These are phyloP conservation scores for Lodderomyces beijingensis DNA, from an alignment of 1,139 yeast species.

Conservation along the genomic window DNA sequence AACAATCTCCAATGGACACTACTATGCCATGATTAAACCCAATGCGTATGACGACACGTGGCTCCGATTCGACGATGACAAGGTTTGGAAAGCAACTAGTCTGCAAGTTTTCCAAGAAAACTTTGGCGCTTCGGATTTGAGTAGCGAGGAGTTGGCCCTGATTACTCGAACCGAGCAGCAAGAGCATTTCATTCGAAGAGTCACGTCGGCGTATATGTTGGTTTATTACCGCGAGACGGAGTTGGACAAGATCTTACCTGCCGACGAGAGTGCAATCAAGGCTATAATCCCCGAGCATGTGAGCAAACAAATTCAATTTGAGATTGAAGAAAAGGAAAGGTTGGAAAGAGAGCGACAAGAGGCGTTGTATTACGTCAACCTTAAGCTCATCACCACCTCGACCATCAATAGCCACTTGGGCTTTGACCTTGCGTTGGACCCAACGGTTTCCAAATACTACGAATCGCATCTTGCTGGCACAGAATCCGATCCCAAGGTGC, in stretches of 20 bases:
- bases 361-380: constrained; percentile 66
- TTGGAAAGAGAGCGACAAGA: constrained; percentile 70
- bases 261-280: constrained; percentile 42
- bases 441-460: constrained; percentile 39
- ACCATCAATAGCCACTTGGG: constrained; percentile 63
- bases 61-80: constrained; percentile 94
- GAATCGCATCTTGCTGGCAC: constrained; percentile 45
- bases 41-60: constrained; percentile 57
- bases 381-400: constrained; percentile 49
- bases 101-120: constrained; percentile 88
- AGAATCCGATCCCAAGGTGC: constrained; percentile 45
- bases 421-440: constrained; percentile 72
- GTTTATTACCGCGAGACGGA: constrained; percentile 77
- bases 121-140: constrained; percentile 71
- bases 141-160: constrained; percentile 43
- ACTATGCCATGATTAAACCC: constrained; percentile 91
- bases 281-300: constrained; percentile 62
- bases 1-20: constrained; percentile 92
- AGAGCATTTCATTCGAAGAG: constrained; percentile 64
- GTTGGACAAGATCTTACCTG: constrained; percentile 55
- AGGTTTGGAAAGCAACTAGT: constrained; percentile 81
- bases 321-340: constrained; percentile 50
- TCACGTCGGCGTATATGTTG: constrained; percentile 95
- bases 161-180: constrained; percentile 59
- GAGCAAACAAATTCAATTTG: constrained; percentile 59